Evolutionary conservation across 1,284 basidiomycete species (phyloP), one percentile per base, ranked within the genome.

Genomic region (Tylopilus orsonianus): DNA sequence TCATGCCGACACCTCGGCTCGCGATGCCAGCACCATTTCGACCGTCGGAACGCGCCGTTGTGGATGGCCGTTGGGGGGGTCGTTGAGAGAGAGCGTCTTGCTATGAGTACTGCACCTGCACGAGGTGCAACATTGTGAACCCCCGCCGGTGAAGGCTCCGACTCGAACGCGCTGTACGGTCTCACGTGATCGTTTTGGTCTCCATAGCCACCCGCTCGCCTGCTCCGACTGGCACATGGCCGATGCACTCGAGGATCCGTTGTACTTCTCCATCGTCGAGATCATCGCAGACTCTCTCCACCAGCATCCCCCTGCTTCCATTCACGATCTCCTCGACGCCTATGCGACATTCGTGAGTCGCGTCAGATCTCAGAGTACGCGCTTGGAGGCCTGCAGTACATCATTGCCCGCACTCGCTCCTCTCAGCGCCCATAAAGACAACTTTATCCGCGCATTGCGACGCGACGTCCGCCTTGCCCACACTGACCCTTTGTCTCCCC

Each of bases 281-380:
- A 78, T 75, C 4, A 65, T 85, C 33, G 48, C 71, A 8, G 70
- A 73, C 49, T 80, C 80, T 8, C 56, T 73, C 16, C 54, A 67
- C 13, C 67, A 73, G 27, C 54, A 57, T 0, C 60, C 67, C 3
- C 54, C 50, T n/a, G 62, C 75, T n/a, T 70, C 71, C 1, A 46
- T 66, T 26, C 76, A 80, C 53, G 79, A 81, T 57, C 64, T 84
- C 46, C 60, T 74, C 23, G 81, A 85, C 56, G 80, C 83, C 18
- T 85, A 85, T 57, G 67, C 64, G 48, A 69, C 71, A 1, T 68
- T 85, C 34, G 71, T 71, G 1, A 60, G 61, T 34, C 72, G 77
- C 20, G 62, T 84, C 43, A 68, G 72, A 23, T 57, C 64, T 3
- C 65, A 73, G 18, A 59, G 63, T 8, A 46, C 53, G 2, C 36